These are phyloP conservation scores for Curvularia verruculosa DNA, from an alignment of 2,329 filamentous ascomycete genomes.

Conservation along the genomic window DNA sequence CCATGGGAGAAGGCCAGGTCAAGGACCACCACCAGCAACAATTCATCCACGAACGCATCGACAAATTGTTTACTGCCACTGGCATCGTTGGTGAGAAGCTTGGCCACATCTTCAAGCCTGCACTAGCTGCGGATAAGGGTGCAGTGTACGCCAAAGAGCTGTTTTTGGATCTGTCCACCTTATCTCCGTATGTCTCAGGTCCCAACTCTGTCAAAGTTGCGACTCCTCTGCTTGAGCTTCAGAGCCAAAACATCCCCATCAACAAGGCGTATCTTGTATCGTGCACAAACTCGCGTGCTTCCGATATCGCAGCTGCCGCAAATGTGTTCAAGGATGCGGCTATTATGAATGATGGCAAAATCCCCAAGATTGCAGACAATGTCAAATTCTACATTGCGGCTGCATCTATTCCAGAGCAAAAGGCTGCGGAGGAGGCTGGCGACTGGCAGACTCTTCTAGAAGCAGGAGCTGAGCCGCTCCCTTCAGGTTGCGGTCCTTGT, in stretches of 20 bases:
- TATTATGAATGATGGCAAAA: conserved; percentile 61
- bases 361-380: conserved; percentile 73
- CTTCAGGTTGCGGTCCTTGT: conserved; percentile 80
- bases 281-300: conserved; percentile 85
- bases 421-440: conserved; percentile 75
- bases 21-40: conserved; percentile 60
- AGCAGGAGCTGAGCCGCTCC: conserved; percentile 75
- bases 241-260: conserved; percentile 74
- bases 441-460: conserved; percentile 85
- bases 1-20: conserved; percentile 61
- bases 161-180: conserved; percentile 79
- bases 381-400: conserved; percentile 91
- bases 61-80: conserved; percentile 66
- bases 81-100: conserved; percentile 45
- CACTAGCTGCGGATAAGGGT: conserved; percentile 72
- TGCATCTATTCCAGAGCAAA: conserved; percentile 79
- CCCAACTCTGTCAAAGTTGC: conserved; percentile 91
- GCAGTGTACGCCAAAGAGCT: conserved; percentile 84
- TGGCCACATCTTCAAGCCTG: conserved; percentile 58
- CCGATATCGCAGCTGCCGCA: conserved; percentile 81
- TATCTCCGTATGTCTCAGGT: conserved; percentile 83
- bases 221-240: conserved; percentile 76
- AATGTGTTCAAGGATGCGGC: conserved; percentile 83
- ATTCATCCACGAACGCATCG: conserved; percentile 75
- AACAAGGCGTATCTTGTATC: conserved; percentile 87